Evolutionary conservation across 1,284 basidiomycete genomes (phyloP).

Genomic region (Polyporus tsugae): DNA sequence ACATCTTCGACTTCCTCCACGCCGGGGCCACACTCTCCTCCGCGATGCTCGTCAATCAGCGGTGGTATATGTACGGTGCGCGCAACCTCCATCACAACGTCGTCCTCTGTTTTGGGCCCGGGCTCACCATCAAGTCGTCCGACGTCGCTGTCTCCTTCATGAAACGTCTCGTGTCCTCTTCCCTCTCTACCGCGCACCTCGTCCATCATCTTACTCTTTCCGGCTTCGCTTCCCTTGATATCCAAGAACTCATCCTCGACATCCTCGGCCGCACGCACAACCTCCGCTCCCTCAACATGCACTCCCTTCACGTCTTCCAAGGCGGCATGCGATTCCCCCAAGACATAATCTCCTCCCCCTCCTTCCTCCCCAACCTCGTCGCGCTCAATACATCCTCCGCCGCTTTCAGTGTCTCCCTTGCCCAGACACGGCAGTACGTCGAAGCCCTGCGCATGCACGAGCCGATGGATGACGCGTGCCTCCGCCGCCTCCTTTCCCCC

Average conservation of each 20-base stretch:
- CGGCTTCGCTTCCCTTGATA: conserved; percentile 23
- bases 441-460: conserved; percentile 28
- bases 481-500: conserved; percentile 13
- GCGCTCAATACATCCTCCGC: conserved; percentile 24
- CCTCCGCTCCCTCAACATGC: conserved; percentile 33
- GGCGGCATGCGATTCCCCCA: conserved; percentile 17
- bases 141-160: conserved; percentile 27
- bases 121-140: conserved; percentile 18
- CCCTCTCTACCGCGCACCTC: conserved; percentile 30
- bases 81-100: conserved; percentile 32
- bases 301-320: conserved; percentile 18
- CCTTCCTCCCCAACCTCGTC: conserved; percentile 28
- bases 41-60: conserved; percentile 31
- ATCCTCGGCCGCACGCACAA: conserved; percentile 28
- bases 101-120: conserved; percentile 24
- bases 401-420: conserved; percentile 10
- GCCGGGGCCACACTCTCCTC: conserved; percentile 19
- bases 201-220: conserved; percentile 33
- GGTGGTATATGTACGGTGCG: conserved; percentile 34
- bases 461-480: conserved; percentile 17
- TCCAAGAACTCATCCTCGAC: conserved; percentile 26
- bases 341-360: conserved; percentile 16
- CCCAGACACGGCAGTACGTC: conserved; percentile 14
- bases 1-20: conserved; percentile 29
- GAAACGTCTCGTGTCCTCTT: conserved; percentile 28